Evolutionary conservation across 345 rosid genomes (phyloP), one percentile per base, ranked within the genome.

Genomic region (Arabis alpina): DNA sequence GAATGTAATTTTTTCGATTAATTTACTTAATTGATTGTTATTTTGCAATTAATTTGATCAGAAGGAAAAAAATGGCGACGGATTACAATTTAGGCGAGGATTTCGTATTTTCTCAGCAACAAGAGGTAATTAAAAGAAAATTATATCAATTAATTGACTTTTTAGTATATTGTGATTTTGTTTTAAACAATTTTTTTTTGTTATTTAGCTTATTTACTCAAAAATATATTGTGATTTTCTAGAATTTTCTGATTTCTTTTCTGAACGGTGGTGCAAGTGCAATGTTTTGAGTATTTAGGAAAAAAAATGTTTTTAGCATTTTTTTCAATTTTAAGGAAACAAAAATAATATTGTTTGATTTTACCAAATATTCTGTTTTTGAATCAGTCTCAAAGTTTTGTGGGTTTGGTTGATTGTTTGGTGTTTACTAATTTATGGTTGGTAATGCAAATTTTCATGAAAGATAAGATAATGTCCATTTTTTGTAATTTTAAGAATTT

Each of bases 61-160:
- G 77, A 27, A 56, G 51, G 27, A 39, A 56, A 59, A 51, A 85
- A 4, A 74, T 66, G 73, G 25, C 85, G 88, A 85, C 84, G 11
- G 88, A 80, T 54, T 80, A 54, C 83, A 82, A 71, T 70, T 57
- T 82, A 72, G 83, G 68, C 44, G 79, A 79, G 12, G 82, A 81
- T 45, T 61, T 59, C 10, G 65, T 66, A 12, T 66, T 59, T 68
- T 77, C 88, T 59, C 83, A 76, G 49, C 70, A 79, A 23, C 62
- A 71, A 28, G 81, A 82, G 86, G 87, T 85, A 75, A 54, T 37
- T 58, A 50, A 28, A 28, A 3, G 1, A 28, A 7, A 36, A 36
- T 36, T 36, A 8, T 8, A 36, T 37, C 6, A 34, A 34, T 34
- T 6, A 34, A 34, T 34, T 34, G 37, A 34, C 37, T 6, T 34